These are phyloP conservation scores for Dictyostelium intermedium DNA, from an alignment of 78 protist species.

Conservation along the genomic window DNA sequence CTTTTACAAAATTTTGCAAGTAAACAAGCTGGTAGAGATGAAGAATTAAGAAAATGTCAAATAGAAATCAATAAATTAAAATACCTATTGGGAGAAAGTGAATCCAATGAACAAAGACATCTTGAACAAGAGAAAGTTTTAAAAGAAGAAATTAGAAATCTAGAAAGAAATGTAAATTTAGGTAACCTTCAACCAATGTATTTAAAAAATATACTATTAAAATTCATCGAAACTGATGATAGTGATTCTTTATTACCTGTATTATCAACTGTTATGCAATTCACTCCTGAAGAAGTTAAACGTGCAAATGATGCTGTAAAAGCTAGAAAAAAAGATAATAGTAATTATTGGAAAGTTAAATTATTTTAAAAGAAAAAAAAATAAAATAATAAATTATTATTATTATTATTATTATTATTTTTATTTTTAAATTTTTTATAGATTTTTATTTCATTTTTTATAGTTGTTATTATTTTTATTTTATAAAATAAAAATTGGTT, in stretches of 20 bases:
- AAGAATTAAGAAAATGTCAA: conserved; percentile 54
- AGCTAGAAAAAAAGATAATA: not conserved
- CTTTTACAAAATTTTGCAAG: conserved; percentile 48
- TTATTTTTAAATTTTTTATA: too few species aligned
- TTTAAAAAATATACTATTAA: conserved; percentile 42
- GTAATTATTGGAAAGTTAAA: conserved; percentile 22
- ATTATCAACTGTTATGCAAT: conserved; percentile 28
- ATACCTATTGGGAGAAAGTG: conserved; percentile 15
- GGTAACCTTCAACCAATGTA: conserved; percentile 15
- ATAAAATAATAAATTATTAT: not conserved
- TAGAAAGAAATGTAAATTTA: conserved; percentile 13
- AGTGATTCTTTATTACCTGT: conserved; percentile 31
- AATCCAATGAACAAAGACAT: conserved; percentile 52
- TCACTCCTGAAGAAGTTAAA: conserved; percentile 43
- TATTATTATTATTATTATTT: too few species aligned
- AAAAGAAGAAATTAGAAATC: conserved; percentile 64
- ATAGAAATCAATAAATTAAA: conserved; percentile 10
- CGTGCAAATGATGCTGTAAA: conserved; percentile 5
- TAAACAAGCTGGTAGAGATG: conserved; percentile 68
- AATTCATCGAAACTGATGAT: conserved; percentile 61
- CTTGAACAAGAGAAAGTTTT: conserved; percentile 52
- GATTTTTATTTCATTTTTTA: too few species aligned
- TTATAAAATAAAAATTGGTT: too few species aligned
- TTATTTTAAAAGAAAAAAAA: not conserved
- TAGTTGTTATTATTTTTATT: too few species aligned